phyloP scores from a whole-genome alignment of 768 basidiomycete species.

The Pleurotus citrinopileatus region DNA sequence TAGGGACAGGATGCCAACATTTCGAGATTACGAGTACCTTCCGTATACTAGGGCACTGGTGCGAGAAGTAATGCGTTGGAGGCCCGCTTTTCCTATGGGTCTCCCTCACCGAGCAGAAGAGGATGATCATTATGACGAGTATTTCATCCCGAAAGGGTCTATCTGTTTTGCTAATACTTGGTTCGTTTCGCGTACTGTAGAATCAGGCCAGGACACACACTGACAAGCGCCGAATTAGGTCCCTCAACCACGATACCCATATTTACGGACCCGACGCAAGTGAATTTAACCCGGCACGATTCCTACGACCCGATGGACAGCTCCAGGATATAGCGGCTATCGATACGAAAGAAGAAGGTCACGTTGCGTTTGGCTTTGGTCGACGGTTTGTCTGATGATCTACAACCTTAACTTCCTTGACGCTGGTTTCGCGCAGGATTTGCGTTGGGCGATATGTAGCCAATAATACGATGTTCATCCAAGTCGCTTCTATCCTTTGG shows the following conservation, averaged over 20 bases:
- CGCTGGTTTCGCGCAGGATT: neutral
- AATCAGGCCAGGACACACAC: no score
- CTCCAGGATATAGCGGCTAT: slow-evolving; percentile 24
- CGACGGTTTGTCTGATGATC: neutral
- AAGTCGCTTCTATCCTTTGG: neutral
- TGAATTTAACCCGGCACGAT: slow-evolving; percentile 45
- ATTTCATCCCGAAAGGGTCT: slow-evolving; percentile 40
- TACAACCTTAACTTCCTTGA: neutral
- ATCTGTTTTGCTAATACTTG: slow-evolving; percentile 33
- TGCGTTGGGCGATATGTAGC: neutral
- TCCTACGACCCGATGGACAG: slow-evolving; percentile 35
- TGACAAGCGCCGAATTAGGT: no score
- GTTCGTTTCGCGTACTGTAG: slow-evolving; percentile 14
- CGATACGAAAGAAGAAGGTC: slow-evolving; percentile 27
- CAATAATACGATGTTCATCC: neutral
- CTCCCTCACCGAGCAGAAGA: slow-evolving; percentile 27
- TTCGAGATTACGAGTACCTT: slow-evolving; percentile 30
- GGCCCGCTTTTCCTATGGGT: slow-evolving; percentile 29
- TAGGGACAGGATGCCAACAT: slow-evolving; percentile 31
- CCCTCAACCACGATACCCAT: slow-evolving; percentile 30
- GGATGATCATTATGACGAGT: slow-evolving; percentile 45
- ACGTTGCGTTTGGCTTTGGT: slow-evolving; percentile 36
- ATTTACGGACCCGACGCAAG: slow-evolving; percentile 29
- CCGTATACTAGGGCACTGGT: slow-evolving; percentile 36
- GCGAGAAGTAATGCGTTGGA: slow-evolving; percentile 35